A percentile compares a stretch with the other conserved stretches of the same genome.
Conservation (phyloP, 192 early-diverging fungal genomes). For the Thamnidium elegans region DNA sequence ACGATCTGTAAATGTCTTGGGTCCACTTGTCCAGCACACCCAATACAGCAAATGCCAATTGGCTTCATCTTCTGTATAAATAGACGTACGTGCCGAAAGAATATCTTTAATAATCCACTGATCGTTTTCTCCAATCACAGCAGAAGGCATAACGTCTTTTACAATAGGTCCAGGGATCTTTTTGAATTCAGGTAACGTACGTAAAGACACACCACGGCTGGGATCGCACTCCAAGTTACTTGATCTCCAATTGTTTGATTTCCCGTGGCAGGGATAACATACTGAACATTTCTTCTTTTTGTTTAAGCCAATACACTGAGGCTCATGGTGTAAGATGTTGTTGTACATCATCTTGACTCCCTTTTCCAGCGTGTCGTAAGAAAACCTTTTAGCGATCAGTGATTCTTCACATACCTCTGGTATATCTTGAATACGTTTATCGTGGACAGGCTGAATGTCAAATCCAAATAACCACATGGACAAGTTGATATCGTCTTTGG, state of each 20-base stretch:
- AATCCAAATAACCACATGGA: conserved; percentile 58
- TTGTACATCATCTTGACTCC: conserved; percentile 50
- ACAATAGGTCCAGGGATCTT: conserved; percentile 17
- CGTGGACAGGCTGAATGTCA: conserved; percentile 52
- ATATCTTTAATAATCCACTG: conserved; percentile 54
- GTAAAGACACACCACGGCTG: conserved; percentile 45
- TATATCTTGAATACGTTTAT: conserved; percentile 51
- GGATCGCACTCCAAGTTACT: conserved; percentile 51
- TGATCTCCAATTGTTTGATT: conserved; percentile 45
- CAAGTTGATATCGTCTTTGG: conserved; percentile 47
- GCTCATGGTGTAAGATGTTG: conserved; percentile 42
- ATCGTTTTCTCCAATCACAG: conserved; percentile 38
- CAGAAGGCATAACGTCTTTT: conserved; percentile 21
- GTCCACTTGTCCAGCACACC: conserved; percentile 57
- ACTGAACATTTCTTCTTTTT: conserved; percentile 39
- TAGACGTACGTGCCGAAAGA: conserved; percentile 45
- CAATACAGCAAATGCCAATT: conserved; percentile 56
- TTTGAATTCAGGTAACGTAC: conserved; percentile 19
- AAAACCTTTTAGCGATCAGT: conserved; percentile 51
- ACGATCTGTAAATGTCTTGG: conserved; percentile 48
- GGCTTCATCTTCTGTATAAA: conserved; percentile 51
- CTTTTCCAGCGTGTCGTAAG: neutral
- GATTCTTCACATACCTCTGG: conserved; percentile 54
- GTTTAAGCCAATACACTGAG: conserved; percentile 45
- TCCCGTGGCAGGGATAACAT: conserved; percentile 55